Percentiles rank a stretch among this genome's conserved stretches.
These are phyloP conservation scores for Alternaria postmessia DNA, from an alignment of 2,329 filamentous ascomycete species.

Conservation along the genomic window DNA sequence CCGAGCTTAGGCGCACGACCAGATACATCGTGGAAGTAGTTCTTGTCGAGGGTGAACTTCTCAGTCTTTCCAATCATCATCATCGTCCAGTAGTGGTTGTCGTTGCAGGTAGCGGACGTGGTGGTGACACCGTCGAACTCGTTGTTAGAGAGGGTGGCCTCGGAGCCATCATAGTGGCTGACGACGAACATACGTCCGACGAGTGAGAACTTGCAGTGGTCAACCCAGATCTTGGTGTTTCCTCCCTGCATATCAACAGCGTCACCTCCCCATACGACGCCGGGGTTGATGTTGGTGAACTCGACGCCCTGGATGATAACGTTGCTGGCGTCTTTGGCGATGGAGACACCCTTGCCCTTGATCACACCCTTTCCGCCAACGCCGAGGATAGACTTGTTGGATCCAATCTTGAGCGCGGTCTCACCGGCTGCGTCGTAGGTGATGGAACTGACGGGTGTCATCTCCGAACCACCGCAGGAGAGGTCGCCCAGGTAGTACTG, in stretches of 20 bases:
- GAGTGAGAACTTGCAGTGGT: conserved; percentile 53
- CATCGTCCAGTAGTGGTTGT: conserved; percentile 59
- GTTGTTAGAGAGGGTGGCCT: conserved; percentile 58
- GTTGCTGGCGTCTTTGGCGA: conserved; percentile 46
- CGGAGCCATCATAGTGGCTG: conserved; percentile 44
- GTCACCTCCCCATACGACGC: conserved; percentile 53
- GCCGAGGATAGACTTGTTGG: conserved; percentile 55
- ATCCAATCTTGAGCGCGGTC: conserved; percentile 45
- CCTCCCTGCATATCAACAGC: conserved; percentile 48
- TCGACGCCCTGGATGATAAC: conserved; percentile 54
- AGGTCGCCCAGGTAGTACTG: conserved; percentile 35
- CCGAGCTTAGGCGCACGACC: conserved; percentile 57
- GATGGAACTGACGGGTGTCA: conserved; percentile 33
- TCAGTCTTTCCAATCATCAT: conserved; percentile 54
- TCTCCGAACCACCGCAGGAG: conserved; percentile 26
- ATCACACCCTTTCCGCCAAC: conserved; percentile 51
- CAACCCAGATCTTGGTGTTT: conserved; percentile 50
- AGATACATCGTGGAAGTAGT: conserved; percentile 57
- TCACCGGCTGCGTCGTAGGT: conserved; percentile 48
- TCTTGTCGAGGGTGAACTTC: conserved; percentile 54
- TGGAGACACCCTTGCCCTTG: conserved; percentile 53
- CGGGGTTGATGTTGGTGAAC: conserved; percentile 50
- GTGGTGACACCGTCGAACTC: conserved; percentile 56
- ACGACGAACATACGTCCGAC: conserved; percentile 58
- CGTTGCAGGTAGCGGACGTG: conserved; percentile 56